Conservation (phyloP, 2,329 filamentous ascomycete genomes). For the Penicillium sp. region DNA sequence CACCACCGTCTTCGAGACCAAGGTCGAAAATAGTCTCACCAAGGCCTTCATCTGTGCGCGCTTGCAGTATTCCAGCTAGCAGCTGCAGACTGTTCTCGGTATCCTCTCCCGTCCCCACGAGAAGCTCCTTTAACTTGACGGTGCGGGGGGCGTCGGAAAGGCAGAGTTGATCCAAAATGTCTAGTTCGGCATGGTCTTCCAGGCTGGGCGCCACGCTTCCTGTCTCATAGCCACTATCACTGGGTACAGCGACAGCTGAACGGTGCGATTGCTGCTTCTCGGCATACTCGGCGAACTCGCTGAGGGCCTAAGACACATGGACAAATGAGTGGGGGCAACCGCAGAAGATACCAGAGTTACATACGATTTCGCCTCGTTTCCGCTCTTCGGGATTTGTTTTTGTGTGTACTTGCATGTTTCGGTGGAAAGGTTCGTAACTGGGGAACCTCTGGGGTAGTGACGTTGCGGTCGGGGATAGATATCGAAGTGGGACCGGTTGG, state of each 20-base stretch:
- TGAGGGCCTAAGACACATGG: conserved; percentile 63
- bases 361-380: conserved; percentile 82
- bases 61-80: conserved; percentile 65
- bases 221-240: conserved; percentile 45
- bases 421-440: not conserved
- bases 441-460: conserved; percentile 16
- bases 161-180: conserved; percentile 78
- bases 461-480: conserved; percentile 24
- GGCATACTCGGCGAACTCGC: conserved; percentile 96
- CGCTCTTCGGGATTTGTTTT: conserved; percentile 74
- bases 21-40: conserved; percentile 91
- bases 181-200: conserved; percentile 83
- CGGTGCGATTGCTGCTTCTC: conserved; percentile 79
- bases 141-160: conserved; percentile 67
- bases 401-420: conserved; percentile 38
- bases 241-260: conserved; percentile 37
- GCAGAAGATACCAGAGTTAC: conserved; percentile 20
- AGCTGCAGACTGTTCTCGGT: conserved; percentile 61
- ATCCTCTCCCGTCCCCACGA: conserved; percentile 59
- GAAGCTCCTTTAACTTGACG: conserved; percentile 71
- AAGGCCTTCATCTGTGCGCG: conserved; percentile 76
- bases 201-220: conserved; percentile 33
- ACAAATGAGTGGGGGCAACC: conserved; percentile 1
- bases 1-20: conserved; percentile 85
- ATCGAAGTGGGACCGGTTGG: conserved; percentile 23